Evolutionary conservation across 257 asterid genomes (phyloP).

Genomic region (Haberlea rhodopensis): DNA sequence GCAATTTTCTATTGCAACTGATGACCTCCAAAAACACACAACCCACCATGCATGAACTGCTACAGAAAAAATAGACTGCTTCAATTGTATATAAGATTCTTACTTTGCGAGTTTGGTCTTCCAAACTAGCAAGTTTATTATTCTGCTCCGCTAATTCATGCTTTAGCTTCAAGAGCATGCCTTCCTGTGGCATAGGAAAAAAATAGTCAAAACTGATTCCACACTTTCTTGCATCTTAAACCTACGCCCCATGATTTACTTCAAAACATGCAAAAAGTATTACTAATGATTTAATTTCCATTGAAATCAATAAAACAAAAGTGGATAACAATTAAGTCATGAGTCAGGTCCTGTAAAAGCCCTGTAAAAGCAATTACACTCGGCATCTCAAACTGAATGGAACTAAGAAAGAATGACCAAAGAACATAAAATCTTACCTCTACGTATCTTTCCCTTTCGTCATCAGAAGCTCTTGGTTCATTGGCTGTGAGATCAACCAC

Average conservation of each 20-base stretch:
- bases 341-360: slow-evolving; percentile 30
- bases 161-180: slow-evolving; percentile 27
- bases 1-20: too few relatives aligned
- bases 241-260: slow-evolving; percentile 12
- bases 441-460: slow-evolving; percentile 34
- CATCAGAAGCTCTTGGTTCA: slow-evolving; percentile 43
- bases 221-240: slow-evolving; percentile 10
- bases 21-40: background rate
- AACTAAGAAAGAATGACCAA: slow-evolving; percentile 15
- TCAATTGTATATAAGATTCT: slow-evolving; percentile 23
- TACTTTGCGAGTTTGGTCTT: slow-evolving; percentile 45
- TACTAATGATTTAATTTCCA: slow-evolving; percentile 28
- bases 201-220: too few relatives aligned
- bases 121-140: slow-evolving; percentile 37
- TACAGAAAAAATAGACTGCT: background rate
- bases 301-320: background rate
- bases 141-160: slow-evolving; percentile 44
- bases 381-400: slow-evolving; percentile 12
- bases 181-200: slow-evolving; percentile 4
- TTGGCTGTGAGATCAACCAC: slow-evolving; percentile 44
- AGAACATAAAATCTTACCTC: slow-evolving; percentile 38
- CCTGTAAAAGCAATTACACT: slow-evolving; percentile 11
- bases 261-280: slow-evolving; percentile 39
- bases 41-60: background rate
- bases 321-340: background rate